Evolutionary conservation across 306 rosid genomes (phyloP), one percentile per base, ranked within the genome.

Genomic region (Fagus sylvatica): DNA sequence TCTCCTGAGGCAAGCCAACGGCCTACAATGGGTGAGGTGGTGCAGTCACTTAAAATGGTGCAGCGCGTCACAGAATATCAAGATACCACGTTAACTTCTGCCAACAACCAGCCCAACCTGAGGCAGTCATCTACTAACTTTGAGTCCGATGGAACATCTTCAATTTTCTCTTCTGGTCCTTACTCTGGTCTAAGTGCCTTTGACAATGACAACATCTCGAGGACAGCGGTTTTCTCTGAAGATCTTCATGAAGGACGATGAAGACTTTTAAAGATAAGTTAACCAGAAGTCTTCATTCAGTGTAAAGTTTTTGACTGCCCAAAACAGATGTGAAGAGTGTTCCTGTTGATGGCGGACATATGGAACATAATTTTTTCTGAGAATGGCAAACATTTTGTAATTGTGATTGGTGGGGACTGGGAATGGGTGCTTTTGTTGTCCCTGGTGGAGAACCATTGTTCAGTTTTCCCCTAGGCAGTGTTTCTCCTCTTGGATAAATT

Each of bases 1-100:
- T 91, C 98, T 72, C 93, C 99, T 4, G 98, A 95, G 89, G 97
- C 99, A 73, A 87, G 78, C 86, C 99, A 95, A 81, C 91, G 99
- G 54, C 99, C 99, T 40, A 91, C 99, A 32, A 95, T 95, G 97
- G 99, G 99, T 28, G 99, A 95, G 86, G 99, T 95, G 82, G 98
- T 95, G 41, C 99, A 95, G 79, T 93, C 99, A 55, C 97, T 95
- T 75, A 95, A 95, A 84, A 95, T 95, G 99, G 99, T 95, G 80
- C 98, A 93, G 84, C 93, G 97, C 7, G 74, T 91, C 71, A 80
- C 93, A 1, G 99, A 95, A 74, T 67, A 88, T 53, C 93, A 88
- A 49, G 91, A 90, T 74, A 74, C 96, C 42, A 42, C 60, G 68
- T 39, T 89, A 74, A 70, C 91, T 71, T 49, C 97, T 59, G 85